Conservation (phyloP, 257 asterid genomes). For the Hygrophila difformis region DNA sequence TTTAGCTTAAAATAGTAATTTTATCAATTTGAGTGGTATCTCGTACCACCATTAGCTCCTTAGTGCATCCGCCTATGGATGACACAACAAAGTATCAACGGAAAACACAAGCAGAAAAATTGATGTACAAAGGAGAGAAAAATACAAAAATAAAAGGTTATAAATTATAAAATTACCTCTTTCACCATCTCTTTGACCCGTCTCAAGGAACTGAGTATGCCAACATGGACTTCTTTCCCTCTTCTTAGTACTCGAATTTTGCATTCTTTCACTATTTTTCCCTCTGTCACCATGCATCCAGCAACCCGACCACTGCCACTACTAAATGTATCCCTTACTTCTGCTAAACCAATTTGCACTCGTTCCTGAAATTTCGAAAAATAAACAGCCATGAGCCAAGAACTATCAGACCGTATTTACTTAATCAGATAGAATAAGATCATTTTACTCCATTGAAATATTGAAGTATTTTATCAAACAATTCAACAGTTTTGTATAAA, state of each 20-base stretch:
- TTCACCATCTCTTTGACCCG: conserved; percentile 91
- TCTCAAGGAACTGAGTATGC: conserved; percentile 64
- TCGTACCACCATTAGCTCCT: too few species aligned
- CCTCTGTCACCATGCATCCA: conserved; percentile 94
- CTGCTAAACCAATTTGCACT: conserved; percentile 82
- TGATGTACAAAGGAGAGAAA: background rate
- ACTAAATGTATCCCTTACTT: conserved; percentile 86
- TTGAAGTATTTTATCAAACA: too few species aligned
- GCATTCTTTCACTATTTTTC: conserved; percentile 75
- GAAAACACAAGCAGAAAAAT: too few species aligned
- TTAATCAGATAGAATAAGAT: too few species aligned
- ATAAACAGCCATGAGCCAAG: background rate
- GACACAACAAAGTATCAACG: too few species aligned
- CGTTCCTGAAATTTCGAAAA: conserved; percentile 42
- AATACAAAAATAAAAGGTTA: too few species aligned
- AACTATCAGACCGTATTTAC: too few species aligned
- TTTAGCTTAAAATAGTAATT: too few species aligned
- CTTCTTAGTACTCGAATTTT: conserved; percentile 75
- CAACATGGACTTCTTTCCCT: conserved; percentile 72
- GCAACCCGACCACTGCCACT: conserved; percentile 99
- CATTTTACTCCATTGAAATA: too few species aligned
- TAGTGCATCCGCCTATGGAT: too few species aligned
- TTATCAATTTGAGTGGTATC: too few species aligned
- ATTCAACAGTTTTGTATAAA: too few species aligned
- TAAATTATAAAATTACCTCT: conserved; percentile 46